Evolutionary conservation across 2,329 filamentous ascomycete genomes (phyloP), one percentile per base, ranked within the genome.

Genomic region (Penicillium sp.): DNA sequence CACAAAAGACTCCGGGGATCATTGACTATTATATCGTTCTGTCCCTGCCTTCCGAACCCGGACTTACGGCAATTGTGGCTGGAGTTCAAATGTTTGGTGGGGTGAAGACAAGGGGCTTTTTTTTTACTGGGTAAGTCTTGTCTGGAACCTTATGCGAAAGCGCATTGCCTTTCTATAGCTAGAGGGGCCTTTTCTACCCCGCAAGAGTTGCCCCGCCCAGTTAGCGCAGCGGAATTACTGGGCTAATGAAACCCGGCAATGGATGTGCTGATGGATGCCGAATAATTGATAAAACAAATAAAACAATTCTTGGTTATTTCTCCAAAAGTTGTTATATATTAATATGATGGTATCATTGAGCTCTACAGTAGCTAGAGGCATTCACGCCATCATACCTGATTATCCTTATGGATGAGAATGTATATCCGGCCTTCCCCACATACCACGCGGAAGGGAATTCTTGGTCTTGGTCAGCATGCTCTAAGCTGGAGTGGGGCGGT

Each of bases 401-500:
- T 25, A n/a, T 5, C 4, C 15, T 6, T 27, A 49, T 50, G 57
- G 56, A 55, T 49, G 53, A 62, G 57, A 55, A 40, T n/a, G n/a
- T 56, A 62, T 60, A 60, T 20, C 59, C 60, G 60, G 22, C 4
- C 9, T 29, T 48, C 45, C 41, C 35, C 46, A 46, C 50, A 31
- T 49, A 48, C n/a, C n/a, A n/a, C 47, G 4, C 53, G 44, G 50
- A 56, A 57, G 27, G 27, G 4, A 31, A 48, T 56, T 58, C 49
- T 33, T 45, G n/a, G 31, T 50, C 51, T 60, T 60, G 54, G 60
- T 62, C 57, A 62, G 53, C 59, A 53, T 54, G 37, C 31, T 51
- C 53, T 62, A 60, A 62, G 59, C 59, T 25, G 35, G 4, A 22
- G 56, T 56, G 54, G 54, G 54, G 53, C 54, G 57, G 49, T 48